These are phyloP conservation scores for Talaromyces proteolyticus DNA, from an alignment of 495 filamentous ascomycete genomes.

Conservation along the genomic window DNA sequence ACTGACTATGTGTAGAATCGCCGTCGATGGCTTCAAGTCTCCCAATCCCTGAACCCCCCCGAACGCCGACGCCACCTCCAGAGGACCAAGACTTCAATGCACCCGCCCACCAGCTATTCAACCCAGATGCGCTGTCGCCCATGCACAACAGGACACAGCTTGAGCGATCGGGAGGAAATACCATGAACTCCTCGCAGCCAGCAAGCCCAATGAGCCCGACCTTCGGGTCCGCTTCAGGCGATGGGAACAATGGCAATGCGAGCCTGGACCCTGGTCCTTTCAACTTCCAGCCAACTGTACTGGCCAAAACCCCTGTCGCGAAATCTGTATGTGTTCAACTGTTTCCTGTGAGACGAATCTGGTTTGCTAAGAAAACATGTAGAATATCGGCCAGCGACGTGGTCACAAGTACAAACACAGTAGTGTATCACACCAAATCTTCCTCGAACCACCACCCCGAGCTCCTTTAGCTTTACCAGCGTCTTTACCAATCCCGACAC, in stretches of 20 bases:
- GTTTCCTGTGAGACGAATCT: background rate
- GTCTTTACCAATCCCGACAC: slow-evolving; percentile 86
- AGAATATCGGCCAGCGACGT: slow-evolving; percentile 83
- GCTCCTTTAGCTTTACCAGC: slow-evolving; percentile 88
- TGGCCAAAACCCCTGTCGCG: slow-evolving; percentile 64
- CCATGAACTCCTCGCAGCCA: slow-evolving; percentile 14
- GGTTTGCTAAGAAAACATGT: slow-evolving; percentile 6
- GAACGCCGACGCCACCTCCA: slow-evolving; percentile 63
- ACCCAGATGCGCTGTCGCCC: slow-evolving; percentile 61
- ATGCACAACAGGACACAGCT: slow-evolving; percentile 39
- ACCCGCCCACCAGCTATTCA: slow-evolving; percentile 36
- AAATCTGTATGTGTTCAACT: slow-evolving; percentile 61
- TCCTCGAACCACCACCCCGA: slow-evolving; percentile 86
- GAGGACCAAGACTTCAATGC: slow-evolving; percentile 39
- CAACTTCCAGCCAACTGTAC: slow-evolving; percentile 86
- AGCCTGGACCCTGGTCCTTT: slow-evolving; percentile 56
- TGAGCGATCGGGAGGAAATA: slow-evolving; percentile 8
- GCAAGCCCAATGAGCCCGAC: slow-evolving; percentile 33
- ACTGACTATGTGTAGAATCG: too few species aligned
- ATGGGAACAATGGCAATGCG: slow-evolving; percentile 28
- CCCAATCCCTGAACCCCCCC: slow-evolving; percentile 59
- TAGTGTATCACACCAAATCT: slow-evolving; percentile 93
- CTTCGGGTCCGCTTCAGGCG: slow-evolving; percentile 37
- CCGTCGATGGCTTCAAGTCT: slow-evolving; percentile 53
- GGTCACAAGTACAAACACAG: slow-evolving; percentile 98